Evolutionary conservation across 768 basidiomycete species (phyloP), one percentile per base, ranked within the genome.

Genomic region (Russula lepida): DNA sequence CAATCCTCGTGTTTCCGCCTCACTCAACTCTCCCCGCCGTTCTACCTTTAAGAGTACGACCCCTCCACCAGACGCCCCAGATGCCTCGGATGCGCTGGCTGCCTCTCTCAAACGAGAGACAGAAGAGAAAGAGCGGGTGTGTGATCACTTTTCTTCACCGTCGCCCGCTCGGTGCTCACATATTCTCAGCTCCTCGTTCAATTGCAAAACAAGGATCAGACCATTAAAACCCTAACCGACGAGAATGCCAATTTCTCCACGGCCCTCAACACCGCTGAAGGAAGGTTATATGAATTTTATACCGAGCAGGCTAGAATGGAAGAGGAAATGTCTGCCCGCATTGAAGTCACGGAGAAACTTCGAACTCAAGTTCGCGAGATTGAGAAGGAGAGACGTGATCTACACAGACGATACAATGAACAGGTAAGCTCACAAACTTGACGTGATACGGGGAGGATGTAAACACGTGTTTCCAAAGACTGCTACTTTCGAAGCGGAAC

Each of bases 401-500:
- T 86, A 28, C 84, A 85, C 59, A 83, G 89, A 64, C 79, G 92
- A 65, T 94, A 94, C 71, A 89, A 90, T 56, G 92, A 94, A 69
- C 92, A 95, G 82, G 92, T 89, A 56, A 63, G 77, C 25, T 6
- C 25, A 25, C 33, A 13, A 50, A 49, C 55, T 53, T 60, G 23
- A 50, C 37, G 59, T 52, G 33, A 48, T 43, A 56, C 44, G 53
- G 52, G 64, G n/a, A 64, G 64, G 12, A 4, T 11, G 11, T 47
- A n/a, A 57, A 52, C 44, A 17, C 19, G 28, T 28, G 27, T 52
- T 62, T 37, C 43, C 43, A 57, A 57, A 95, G 92, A 86, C 85
- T n/a, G 76, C 83, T 19, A 88, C 88, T 3, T 95, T 94, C 69
- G 93, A 95, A 69, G 88, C 90, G 8, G 93, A 95, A 73, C 86